phyloP scores from a whole-genome alignment of 352 stramenopile species.

The Phytophthora vignae region DNA sequence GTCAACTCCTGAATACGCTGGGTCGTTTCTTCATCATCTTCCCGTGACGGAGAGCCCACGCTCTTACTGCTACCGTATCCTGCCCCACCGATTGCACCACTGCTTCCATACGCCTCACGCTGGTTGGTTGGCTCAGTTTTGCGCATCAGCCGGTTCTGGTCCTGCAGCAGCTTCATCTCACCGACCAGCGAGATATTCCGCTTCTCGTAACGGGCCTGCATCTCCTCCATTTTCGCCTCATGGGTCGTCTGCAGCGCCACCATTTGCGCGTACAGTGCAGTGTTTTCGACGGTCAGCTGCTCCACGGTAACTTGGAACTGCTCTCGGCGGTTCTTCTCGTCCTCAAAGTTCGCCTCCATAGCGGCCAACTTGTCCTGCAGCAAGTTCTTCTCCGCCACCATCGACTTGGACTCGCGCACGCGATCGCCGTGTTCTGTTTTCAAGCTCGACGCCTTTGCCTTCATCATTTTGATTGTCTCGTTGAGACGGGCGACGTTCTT shows the following conservation, averaged over 20 bases:
- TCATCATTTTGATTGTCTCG: slow-evolving; percentile 71
- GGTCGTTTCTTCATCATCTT: slow-evolving; percentile 55
- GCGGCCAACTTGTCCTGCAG: slow-evolving; percentile 68
- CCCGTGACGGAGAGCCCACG: slow-evolving; percentile 14
- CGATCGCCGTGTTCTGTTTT: slow-evolving; percentile 64
- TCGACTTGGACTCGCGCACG: slow-evolving; percentile 64
- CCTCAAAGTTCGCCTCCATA: slow-evolving; percentile 79
- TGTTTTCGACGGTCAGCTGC: slow-evolving; percentile 88
- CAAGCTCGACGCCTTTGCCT: slow-evolving; percentile 56
- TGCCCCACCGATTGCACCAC: slow-evolving; percentile 7
- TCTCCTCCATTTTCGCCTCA: slow-evolving; percentile 85
- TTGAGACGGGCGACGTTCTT: slow-evolving; percentile 74
- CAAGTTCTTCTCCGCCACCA: slow-evolving; percentile 81
- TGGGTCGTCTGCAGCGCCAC: slow-evolving; percentile 83
- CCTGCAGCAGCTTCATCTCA: slow-evolving; percentile 82
- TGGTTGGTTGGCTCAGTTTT: slow-evolving; percentile 41
- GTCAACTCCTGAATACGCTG: slow-evolving; percentile 75
- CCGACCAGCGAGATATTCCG: slow-evolving; percentile 71
- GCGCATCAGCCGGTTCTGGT: slow-evolving; percentile 80
- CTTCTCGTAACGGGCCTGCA: slow-evolving; percentile 73
- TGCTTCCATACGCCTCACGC: slow-evolving; percentile 13
- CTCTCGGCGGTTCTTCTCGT: slow-evolving; percentile 82
- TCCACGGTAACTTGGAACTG: slow-evolving; percentile 90
- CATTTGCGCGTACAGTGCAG: slow-evolving; percentile 88
- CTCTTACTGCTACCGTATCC: slow-evolving; percentile 19